Base-by-base conservation (phyloP, 306 rosid species). In the Elaeagnus macrophylla region DNA sequence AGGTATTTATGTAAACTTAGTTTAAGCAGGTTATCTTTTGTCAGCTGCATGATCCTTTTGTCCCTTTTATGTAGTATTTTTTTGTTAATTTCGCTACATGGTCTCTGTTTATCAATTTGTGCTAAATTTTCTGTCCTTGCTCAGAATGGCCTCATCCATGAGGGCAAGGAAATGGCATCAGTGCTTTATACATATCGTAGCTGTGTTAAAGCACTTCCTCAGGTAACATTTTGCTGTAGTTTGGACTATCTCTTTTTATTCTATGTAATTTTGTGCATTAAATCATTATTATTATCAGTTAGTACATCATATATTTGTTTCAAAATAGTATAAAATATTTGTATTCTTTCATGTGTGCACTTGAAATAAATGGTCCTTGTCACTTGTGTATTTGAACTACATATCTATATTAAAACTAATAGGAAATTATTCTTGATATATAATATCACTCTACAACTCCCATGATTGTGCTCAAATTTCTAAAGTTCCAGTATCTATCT, bases 141-240 rank as follows among this genome's bases (percentile, higher is more conserved):
- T 78, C 86, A 86, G 97, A 86, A 79, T 69, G 59, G 74, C 43
- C 95, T 90, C 53, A 76, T 82, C 37, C 91, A 75, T 35, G 97
- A 90, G 77, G 97, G 97, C 55, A 90, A 83, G 85, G 95, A 86
- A 69, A 90, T 86, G 97, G 68, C 91, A 48, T 86, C 97, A 0
- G 95, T 83, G 74, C 97, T 90, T 62, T 90, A 90, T 76, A 90
- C 97, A 13, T 90, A 90, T 75, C 91, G 97, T 37, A 83, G 95
- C 64, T 86, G 97, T 67, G 94, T 90, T 74, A 90, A 90, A 75
- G 97, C 97, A 40, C 95, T 90, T 76, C 97, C 97, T 45, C 97
- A 90, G 97, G 97, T 90, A 58, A 59, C 57, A 37, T 73, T 51
- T 54, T 60, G 75, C 61, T 63, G 39, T 56, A 39, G 37, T 46